Percentiles rank a stretch among this genome's conserved stretches.
phyloP scores from a whole-genome alignment of 352 stramenopile genomes.

The Pythium pyrilobum region DNA sequence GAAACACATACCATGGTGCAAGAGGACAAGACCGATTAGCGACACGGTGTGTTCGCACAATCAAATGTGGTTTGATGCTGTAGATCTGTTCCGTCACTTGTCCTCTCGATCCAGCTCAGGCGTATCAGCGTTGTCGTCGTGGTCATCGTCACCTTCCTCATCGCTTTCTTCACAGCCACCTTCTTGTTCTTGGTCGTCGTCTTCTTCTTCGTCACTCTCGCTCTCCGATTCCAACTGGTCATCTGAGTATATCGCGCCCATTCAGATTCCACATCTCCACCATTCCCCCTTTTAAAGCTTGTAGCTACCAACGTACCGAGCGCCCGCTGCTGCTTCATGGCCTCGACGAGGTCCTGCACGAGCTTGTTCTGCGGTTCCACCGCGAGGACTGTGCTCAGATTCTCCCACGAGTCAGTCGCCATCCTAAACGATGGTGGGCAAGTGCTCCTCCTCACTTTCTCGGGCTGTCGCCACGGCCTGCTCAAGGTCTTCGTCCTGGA shows the following conservation, averaged over 20 bases:
- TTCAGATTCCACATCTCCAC: background rate
- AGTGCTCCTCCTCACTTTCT: slow-evolving; percentile 42
- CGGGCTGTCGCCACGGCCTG: slow-evolving; percentile 35
- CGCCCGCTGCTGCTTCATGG: slow-evolving; percentile 51
- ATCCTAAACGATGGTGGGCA: no score
- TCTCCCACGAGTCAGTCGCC: no score
- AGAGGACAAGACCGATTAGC: no score
- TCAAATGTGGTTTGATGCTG: no score
- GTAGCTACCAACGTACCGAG: slow-evolving; percentile 23
- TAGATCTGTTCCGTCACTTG: slow-evolving; percentile 10
- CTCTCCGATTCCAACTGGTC: slow-evolving; percentile 36
- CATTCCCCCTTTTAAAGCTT: background rate
- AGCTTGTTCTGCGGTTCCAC: slow-evolving; percentile 57
- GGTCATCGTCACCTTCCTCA: slow-evolving; percentile 12
- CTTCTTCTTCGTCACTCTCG: slow-evolving; percentile 55
- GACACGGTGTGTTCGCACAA: no score
- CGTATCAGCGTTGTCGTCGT: slow-evolving; percentile 9
- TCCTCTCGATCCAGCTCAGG: slow-evolving; percentile 19
- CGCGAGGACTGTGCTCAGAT: slow-evolving; percentile 58
- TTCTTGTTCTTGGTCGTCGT: slow-evolving; percentile 53
- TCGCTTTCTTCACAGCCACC: slow-evolving; percentile 25
- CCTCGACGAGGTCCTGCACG: slow-evolving; percentile 53
- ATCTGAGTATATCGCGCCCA: slow-evolving; percentile 10
- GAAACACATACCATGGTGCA: slow-evolving; percentile 1
- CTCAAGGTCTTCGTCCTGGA: slow-evolving; percentile 52